phyloP scores from a whole-genome alignment of 805 yeast species.

The Diddensiella transvaalensis region DNA sequence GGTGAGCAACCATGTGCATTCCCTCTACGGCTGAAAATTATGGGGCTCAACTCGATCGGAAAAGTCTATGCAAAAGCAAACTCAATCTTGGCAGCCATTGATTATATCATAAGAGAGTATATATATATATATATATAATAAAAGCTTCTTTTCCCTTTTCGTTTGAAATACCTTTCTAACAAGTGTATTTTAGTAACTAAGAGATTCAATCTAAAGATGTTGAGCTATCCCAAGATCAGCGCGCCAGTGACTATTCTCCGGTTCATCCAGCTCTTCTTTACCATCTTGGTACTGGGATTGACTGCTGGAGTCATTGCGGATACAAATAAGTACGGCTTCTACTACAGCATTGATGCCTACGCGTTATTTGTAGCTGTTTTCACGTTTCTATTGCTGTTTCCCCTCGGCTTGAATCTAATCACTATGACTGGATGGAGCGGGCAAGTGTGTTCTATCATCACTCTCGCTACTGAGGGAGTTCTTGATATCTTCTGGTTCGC shows the following conservation, averaged over 20 bases:
- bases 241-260: conserved; percentile 4
- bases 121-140: too few relatives aligned
- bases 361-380: conserved; percentile 8
- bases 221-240: background rate
- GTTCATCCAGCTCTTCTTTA: conserved; percentile 3
- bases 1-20: background rate
- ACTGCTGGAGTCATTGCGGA: conserved; percentile 9
- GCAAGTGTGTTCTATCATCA: background rate
- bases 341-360: conserved; percentile 2
- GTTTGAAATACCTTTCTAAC: too few relatives aligned
- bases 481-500: conserved; percentile 20
- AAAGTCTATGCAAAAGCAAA: too few relatives aligned
- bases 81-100: too few relatives aligned
- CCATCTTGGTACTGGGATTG: conserved; percentile 8
- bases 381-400: conserved; percentile 1
- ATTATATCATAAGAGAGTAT: background rate
- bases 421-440: background rate
- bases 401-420: background rate
- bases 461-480: conserved; percentile 16
- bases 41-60: too few relatives aligned
- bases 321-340: conserved; percentile 1
- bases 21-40: background rate
- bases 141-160: too few relatives aligned
- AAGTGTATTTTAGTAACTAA: too few relatives aligned
- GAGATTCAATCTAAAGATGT: too few relatives aligned